These are phyloP conservation scores for Alternaria rosae DNA, from an alignment of 2,329 filamentous ascomycete species.

Conservation along the genomic window DNA sequence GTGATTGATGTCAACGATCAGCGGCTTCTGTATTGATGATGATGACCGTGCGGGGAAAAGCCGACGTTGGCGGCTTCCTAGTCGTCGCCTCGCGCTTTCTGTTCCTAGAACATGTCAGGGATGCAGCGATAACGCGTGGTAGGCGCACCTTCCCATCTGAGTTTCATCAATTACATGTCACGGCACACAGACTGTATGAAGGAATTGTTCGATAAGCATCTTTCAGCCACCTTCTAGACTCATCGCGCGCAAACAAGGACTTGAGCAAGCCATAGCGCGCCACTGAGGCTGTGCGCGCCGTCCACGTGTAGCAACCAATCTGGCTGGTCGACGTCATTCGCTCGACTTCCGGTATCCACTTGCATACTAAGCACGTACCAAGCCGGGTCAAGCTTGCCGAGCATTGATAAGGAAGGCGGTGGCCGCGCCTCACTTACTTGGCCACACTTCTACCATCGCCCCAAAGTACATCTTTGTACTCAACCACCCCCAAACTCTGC, in stretches of 20 bases:
- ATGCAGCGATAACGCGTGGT: neutral
- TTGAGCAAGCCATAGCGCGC: slow-evolving; percentile 1
- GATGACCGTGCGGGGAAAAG: slow-evolving; percentile 1
- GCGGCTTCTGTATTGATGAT: neutral
- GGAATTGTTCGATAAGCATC: neutral
- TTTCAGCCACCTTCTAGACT: neutral
- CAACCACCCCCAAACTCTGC: slow-evolving; percentile 12
- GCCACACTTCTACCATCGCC: slow-evolving; percentile 6
- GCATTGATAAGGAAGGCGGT: slow-evolving; percentile 27
- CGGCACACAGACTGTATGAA: neutral
- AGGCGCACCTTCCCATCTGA: neutral
- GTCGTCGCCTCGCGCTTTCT: slow-evolving; percentile 4
- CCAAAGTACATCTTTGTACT: slow-evolving; percentile 22
- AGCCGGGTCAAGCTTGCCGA: slow-evolving; percentile 15
- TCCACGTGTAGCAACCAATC: slow-evolving; percentile 5
- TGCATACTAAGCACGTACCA: neutral
- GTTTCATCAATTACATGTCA: neutral
- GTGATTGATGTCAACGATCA: neutral
- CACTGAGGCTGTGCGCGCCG: slow-evolving; percentile 13
- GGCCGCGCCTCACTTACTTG: slow-evolving; percentile 30
- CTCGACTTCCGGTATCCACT: neutral
- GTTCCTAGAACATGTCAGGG: neutral
- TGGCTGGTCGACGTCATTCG: slow-evolving; percentile 15
- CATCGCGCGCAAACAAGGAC: neutral
- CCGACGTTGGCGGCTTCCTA: slow-evolving; percentile 2